phyloP scores from a whole-genome alignment of 768 basidiomycete genomes.

The Suillus subalutaceus region DNA sequence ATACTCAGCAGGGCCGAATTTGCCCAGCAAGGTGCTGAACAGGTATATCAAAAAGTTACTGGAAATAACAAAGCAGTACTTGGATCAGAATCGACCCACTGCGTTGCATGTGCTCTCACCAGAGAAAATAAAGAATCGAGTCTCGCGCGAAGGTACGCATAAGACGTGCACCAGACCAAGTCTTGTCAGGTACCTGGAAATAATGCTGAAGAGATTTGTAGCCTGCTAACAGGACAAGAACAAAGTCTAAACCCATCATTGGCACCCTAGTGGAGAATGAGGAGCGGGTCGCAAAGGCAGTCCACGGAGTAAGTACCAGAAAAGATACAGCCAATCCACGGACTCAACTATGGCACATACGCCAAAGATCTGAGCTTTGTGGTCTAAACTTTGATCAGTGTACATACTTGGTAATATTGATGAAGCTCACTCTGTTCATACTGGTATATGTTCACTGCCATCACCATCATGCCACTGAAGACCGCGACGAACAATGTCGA shows the following conservation, averaged over 20 bases:
- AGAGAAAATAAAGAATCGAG: slow-evolving; percentile 12
- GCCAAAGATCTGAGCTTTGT: slow-evolving; percentile 1
- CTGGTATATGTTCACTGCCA: not conserved
- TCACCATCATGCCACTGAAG: slow-evolving; percentile 2
- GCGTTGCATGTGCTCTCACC: not conserved
- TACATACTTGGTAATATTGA: not conserved
- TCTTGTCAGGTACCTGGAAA: slow-evolving; percentile 8
- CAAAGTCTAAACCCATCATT: slow-evolving; percentile 10
- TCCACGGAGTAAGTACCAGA: not conserved
- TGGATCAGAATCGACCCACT: not conserved
- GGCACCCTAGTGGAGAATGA: slow-evolving; percentile 6
- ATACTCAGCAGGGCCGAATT: slow-evolving; percentile 4
- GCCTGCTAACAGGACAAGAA: slow-evolving; percentile 10
- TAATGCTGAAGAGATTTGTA: slow-evolving; percentile 15
- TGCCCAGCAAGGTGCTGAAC: slow-evolving; percentile 2
- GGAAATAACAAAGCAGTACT: not conserved
- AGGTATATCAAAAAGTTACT: slow-evolving; percentile 12
- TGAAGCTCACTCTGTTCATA: slow-evolving; percentile 6
- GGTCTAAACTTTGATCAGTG: not conserved
- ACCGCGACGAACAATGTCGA: slow-evolving; percentile 1
- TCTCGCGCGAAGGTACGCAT: slow-evolving; percentile 9
- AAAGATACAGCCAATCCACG: slow-evolving; percentile 12
- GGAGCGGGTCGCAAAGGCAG: not conserved
- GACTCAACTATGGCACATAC: slow-evolving; percentile 1
- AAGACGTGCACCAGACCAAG: slow-evolving; percentile 13